Evolutionary conservation across 768 basidiomycete genomes (phyloP).

Genomic region (Podaxis mareebaensis): DNA sequence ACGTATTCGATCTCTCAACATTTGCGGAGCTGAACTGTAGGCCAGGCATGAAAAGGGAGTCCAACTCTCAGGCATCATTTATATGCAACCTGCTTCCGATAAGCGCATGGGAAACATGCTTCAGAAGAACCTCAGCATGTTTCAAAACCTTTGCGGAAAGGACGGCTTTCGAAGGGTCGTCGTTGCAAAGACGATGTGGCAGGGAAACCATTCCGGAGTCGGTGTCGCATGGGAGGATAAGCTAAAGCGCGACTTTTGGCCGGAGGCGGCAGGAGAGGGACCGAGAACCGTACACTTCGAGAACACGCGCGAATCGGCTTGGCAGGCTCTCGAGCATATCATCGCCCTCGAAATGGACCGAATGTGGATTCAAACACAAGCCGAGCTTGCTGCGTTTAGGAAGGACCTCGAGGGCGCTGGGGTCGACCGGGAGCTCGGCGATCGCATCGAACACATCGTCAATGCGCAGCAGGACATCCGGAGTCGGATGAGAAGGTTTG

Average conservation of each 20-base stretch:
- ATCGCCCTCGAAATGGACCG: neutral
- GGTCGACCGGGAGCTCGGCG: neutral
- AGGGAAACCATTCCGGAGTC: neutral
- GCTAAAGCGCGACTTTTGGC: constrained; percentile 23
- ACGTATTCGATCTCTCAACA: neutral
- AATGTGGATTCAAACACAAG: constrained; percentile 16
- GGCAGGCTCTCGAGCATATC: constrained; percentile 16
- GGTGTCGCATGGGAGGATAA: constrained; percentile 21
- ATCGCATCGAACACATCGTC: neutral
- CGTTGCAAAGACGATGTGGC: constrained; percentile 57
- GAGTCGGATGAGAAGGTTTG: neutral
- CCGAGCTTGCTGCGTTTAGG: constrained; percentile 2
- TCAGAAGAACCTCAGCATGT: constrained; percentile 49
- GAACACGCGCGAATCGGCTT: constrained; percentile 12
- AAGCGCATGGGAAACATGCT: constrained; percentile 49
- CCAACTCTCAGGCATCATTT: constrained; percentile 16
- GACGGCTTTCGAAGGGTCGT: constrained; percentile 48
- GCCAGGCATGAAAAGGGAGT: constrained; percentile 5
- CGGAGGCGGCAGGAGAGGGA: constrained; percentile 15
- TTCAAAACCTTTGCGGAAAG: constrained; percentile 53
- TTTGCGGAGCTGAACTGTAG: neutral
- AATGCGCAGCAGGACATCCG: neutral
- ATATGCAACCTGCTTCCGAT: constrained; percentile 56
- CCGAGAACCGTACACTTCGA: constrained; percentile 17
- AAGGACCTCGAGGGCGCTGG: neutral